Evolutionary conservation across 192 early-diverging fungal genomes (phyloP), one percentile per base, ranked within the genome.

Genomic region (Mortierella antarctica): DNA sequence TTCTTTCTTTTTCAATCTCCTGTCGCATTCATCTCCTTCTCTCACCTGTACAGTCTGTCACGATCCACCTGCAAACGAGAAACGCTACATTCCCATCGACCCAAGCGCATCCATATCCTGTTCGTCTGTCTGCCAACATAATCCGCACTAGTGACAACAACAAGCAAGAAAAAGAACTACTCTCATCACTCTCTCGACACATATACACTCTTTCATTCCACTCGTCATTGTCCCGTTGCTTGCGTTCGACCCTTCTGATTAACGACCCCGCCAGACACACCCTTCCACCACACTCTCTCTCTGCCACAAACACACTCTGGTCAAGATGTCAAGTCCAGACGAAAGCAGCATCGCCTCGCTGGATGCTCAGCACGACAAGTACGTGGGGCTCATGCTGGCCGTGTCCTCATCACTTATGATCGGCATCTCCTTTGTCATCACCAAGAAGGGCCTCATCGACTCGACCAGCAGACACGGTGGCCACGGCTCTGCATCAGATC

Each of bases 361-460:
- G 49, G 76, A 79, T 61, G 76, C 76, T 62, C 76, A 79, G 47
- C 76, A 79, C 58, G 92, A 93, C 70, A 95, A 92, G 71, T 93
- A 93, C 71, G 92, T 96, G 73, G 96, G 96, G 56, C 91, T 98
- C 82, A 89, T 89, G 31, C 86, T 98, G 59, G 96, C 96, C 72
- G 88, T 98, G 74, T 86, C 92, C 57, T 98, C 96, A 20, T 92
- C 93, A 58, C 66, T 95, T 55, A 88, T 96, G 72, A 98, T 98
- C 74, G 96, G 96, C 46, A 91, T 91, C 44, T 95, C 93, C 57
- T 97, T 97, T 82, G 92, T 98, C 52, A 84, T 99, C 70, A 97
- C 96, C 59, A 99, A 99, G 86, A 95, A 93, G 72, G 97, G 96
- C 23, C 86, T 99, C 41, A 91, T 96, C 62, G 93, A 95, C 79